Base-by-base conservation (phyloP, 73 alveolate species). In the Diophrys appendiculata region DNA sequence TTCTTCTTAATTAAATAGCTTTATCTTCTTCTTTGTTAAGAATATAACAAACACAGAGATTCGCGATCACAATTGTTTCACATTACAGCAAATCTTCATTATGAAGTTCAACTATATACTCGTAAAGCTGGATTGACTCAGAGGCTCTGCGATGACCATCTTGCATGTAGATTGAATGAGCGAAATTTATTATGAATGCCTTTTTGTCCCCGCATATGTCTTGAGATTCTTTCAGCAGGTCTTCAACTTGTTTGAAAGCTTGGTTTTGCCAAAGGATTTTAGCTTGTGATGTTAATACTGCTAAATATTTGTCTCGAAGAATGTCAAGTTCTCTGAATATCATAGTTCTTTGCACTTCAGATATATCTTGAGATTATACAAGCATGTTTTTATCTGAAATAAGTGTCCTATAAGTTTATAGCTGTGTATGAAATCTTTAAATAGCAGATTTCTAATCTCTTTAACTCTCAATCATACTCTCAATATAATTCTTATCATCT, bases 121-220 rank as follows among this genome's bases (percentile, higher is more conserved):
- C 91, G 69, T 90, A 90, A 68, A 77, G 65, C 27, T 54, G 55
- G 24, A 90, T 90, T 22, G 97, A 90, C 68, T 87, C 97, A 0
- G 73, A 54, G 3, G 25, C 52, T 52, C 65, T 29, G 43, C 72
- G 70, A 60, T 76, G 80, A 27, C 84, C 77, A 29, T 90, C 94
- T 68, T 90, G 92, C 90, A 90, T 90, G 73, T 82, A 90, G 52
- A 87, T 69, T 24, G 94, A 84, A 77, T 90, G 97, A 31, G 94
- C 94, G 23, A 87, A 79, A 69, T 90, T 90, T 3, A 87, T 81
- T 33, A 54, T 65, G 83, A 88, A 87, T 0, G 82, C 84, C 64
- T 68, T 71, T 43, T 74, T 76, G 3, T 77, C 88, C 24, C 74
- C 88, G 52, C 92, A 77, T 23, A 85, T 70, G 33, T 90, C 96